Evolutionary conservation across 768 basidiomycete species (phyloP).

Genomic region (Punctularia strigosozonata): DNA sequence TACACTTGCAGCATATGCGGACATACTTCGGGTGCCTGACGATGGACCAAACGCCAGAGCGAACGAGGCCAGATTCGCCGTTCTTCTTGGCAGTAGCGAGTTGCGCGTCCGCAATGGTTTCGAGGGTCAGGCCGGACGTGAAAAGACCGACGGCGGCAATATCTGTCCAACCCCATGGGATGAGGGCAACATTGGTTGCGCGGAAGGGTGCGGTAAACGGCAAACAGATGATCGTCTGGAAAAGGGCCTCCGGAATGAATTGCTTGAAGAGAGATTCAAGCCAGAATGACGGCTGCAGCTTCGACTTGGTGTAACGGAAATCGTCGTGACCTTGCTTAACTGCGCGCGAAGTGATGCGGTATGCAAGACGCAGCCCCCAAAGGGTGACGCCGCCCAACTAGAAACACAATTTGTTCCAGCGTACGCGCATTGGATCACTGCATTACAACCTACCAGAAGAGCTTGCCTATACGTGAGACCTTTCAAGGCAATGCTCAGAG

Average conservation of each 20-base stretch:
- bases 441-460: neutral
- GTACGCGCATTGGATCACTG: neutral
- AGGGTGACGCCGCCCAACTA: neutral
- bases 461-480: neutral
- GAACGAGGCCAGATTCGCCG: neutral
- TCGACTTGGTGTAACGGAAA: neutral
- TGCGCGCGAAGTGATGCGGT: neutral
- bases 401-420: neutral
- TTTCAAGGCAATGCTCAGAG: neutral
- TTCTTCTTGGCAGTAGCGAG: neutral
- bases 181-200: neutral
- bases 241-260: neutral
- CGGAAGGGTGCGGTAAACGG: constrained; percentile 1
- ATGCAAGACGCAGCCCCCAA: neutral
- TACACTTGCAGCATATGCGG: neutral
- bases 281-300: neutral
- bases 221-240: neutral
- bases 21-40: constrained; percentile 1
- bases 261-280: neutral
- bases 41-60: neutral
- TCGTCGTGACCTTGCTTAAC: neutral
- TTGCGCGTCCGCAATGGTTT: neutral
- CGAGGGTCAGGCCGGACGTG: neutral
- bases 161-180: neutral
- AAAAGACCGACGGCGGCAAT: neutral